A percentile compares a stretch with the other conserved stretches of the same genome.
Evolutionary conservation across 768 basidiomycete genomes (phyloP).

Genomic region (Termitomyces sp.): DNA sequence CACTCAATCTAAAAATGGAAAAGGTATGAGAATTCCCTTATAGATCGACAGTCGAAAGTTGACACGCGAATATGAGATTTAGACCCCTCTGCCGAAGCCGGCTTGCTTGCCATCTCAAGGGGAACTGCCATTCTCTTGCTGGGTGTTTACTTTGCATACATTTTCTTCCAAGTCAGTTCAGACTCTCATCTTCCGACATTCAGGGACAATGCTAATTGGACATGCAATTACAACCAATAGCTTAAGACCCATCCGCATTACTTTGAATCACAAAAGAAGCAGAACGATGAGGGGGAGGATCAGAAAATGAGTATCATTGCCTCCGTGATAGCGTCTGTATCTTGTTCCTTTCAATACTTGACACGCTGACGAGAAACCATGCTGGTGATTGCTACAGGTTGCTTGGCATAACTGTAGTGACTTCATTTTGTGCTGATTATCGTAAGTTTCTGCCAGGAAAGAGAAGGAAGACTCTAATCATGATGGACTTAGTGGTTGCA

Average conservation of each 20-base stretch:
- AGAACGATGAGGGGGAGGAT: slow-evolving; percentile 19
- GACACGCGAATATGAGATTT: slow-evolving; percentile 10
- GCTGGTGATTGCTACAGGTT: slow-evolving; percentile 39
- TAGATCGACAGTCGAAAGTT: neutral
- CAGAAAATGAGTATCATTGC: slow-evolving; percentile 70
- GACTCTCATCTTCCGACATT: neutral
- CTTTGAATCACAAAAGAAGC: slow-evolving; percentile 35
- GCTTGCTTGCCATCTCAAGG: slow-evolving; percentile 72
- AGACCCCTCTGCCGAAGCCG: slow-evolving; percentile 32
- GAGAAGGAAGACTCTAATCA: slow-evolving; percentile 21
- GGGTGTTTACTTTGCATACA: slow-evolving; percentile 68
- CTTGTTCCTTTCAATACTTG: neutral
- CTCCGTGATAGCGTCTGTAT: slow-evolving; percentile 51
- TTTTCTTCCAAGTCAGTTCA: slow-evolving; percentile 66
- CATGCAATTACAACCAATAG: slow-evolving; percentile 30
- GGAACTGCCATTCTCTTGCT: slow-evolving; percentile 79
- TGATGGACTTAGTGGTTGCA: slow-evolving; percentile 60
- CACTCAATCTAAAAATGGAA: slow-evolving; percentile 25
- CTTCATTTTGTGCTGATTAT: slow-evolving; percentile 88
- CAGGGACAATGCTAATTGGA: neutral
- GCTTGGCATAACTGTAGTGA: slow-evolving; percentile 71
- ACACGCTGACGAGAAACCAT: neutral
- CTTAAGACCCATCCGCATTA: slow-evolving; percentile 69
- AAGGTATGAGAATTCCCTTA: slow-evolving; percentile 10
- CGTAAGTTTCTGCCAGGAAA: slow-evolving; percentile 41